These are phyloP conservation scores for Clonostachys sp. DNA, from an alignment of 2,329 filamentous ascomycete species.

Conservation along the genomic window DNA sequence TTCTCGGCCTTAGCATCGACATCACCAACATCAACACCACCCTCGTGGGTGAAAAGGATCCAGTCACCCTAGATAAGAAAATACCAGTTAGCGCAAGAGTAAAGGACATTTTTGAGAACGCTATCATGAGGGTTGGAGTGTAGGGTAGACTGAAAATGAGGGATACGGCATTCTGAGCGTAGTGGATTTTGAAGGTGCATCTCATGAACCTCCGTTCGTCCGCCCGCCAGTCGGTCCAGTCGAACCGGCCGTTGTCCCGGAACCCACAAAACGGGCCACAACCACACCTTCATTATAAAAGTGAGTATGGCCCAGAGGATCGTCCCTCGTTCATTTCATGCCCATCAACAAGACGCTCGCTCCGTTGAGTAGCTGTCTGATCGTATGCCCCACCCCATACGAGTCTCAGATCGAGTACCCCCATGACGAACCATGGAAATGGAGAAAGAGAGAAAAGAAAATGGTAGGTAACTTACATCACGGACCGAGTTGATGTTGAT, in stretches of 20 bases:
- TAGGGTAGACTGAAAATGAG: no score
- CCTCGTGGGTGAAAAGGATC: conserved; percentile 99
- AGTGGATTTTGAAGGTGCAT: no score
- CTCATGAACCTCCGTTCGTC: conserved; percentile 27
- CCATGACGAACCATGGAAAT: conserved; percentile 4
- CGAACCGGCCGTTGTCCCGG: conserved; percentile 10
- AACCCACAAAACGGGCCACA: conserved; percentile 2
- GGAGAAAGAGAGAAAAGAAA: conserved; percentile 9
- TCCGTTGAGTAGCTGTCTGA: background rate
- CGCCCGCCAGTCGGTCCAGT: conserved; percentile 17
- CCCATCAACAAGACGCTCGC: background rate
- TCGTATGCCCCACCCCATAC: background rate
- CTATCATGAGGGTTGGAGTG: no score
- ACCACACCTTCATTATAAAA: conserved; percentile 1
- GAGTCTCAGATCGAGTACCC: no score
- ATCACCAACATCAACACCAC: conserved; percentile 98
- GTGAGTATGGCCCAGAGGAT: background rate
- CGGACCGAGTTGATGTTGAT: conserved; percentile 99
- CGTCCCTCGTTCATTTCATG: background rate
- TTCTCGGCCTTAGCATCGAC: conserved; percentile 99
- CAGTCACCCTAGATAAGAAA: conserved; percentile 73
- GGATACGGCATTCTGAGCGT: no score
- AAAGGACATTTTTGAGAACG: no score
- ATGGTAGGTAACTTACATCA: conserved; percentile 69
- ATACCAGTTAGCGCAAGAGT: no score